Evolutionary conservation across 2,329 filamentous ascomycete genomes (phyloP).

Genomic region (Botrytis galanthina): DNA sequence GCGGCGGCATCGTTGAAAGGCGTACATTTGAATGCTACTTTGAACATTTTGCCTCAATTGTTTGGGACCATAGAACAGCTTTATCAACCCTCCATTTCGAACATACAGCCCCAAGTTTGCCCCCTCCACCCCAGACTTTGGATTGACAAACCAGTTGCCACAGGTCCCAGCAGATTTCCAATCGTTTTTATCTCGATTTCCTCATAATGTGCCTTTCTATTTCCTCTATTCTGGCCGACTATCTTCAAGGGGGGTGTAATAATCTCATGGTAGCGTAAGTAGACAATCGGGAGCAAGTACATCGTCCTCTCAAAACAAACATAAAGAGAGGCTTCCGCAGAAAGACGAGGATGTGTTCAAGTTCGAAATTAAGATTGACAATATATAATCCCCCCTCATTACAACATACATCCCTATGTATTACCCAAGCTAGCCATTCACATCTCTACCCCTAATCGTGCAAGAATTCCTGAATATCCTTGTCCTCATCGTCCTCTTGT

Average conservation of each 20-base stretch:
- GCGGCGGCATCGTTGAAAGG: background rate
- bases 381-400: conserved; percentile 1
- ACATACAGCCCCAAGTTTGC: background rate
- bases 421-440: background rate
- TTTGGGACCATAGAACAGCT: background rate
- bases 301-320: background rate
- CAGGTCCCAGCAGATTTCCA: conserved; percentile 27
- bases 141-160: conserved; percentile 26
- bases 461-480: conserved; percentile 72
- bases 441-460: conserved; percentile 45
- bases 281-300: background rate
- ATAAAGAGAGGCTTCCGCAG: background rate
- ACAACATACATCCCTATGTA: background rate
- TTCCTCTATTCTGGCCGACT: background rate
- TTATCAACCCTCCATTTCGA: background rate
- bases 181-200: background rate
- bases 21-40: background rate
- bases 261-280: background rate
- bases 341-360: background rate
- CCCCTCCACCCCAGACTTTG: background rate
- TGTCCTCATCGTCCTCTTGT: conserved; percentile 66
- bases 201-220: background rate
- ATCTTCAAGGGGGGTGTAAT: background rate
- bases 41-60: background rate
- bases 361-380: conserved; percentile 18